Conservation (phyloP, 208 protist species). For the Leptomonas pyrrhocoris region DNA sequence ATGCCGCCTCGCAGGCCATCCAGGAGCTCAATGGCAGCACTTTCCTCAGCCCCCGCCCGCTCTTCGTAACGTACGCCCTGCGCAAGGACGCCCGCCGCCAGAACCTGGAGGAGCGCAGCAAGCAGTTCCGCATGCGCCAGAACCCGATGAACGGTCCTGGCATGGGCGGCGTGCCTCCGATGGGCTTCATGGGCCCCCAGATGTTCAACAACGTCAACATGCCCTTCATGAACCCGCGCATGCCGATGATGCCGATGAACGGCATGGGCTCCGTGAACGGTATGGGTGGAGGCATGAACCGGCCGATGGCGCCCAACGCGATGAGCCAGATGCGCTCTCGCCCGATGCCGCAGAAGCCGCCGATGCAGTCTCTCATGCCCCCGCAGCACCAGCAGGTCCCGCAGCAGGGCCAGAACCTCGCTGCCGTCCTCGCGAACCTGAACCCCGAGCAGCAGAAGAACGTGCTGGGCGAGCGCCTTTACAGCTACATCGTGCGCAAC, state of each 20-base stretch:
- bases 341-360: slow-evolving; percentile 56
- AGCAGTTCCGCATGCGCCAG: slow-evolving; percentile 83
- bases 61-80: slow-evolving; percentile 98
- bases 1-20: slow-evolving; percentile 96
- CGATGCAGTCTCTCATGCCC: slow-evolving; percentile 74
- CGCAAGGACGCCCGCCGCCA: slow-evolving; percentile 95
- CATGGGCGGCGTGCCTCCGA: slow-evolving; percentile 47
- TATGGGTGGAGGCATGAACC: slow-evolving; percentile 30
- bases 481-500: slow-evolving; percentile 92
- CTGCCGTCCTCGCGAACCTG: slow-evolving; percentile 68
- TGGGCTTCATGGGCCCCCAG: slow-evolving; percentile 49
- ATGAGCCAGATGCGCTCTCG: slow-evolving; percentile 79
- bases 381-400: slow-evolving; percentile 45
- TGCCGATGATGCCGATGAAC: slow-evolving; percentile 80
- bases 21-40: slow-evolving; percentile 96
- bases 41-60: slow-evolving; percentile 94
- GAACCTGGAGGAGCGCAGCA: slow-evolving; percentile 93
- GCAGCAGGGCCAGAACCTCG: slow-evolving; percentile 68
- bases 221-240: slow-evolving; percentile 78
- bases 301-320: slow-evolving; percentile 62
- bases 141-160: slow-evolving; percentile 64
- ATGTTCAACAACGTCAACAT: slow-evolving; percentile 76
- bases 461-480: slow-evolving; percentile 96
- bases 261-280: slow-evolving; percentile 39
- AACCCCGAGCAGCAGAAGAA: slow-evolving; percentile 93